A percentile compares a stretch with the other conserved stretches of the same genome.
These are phyloP conservation scores for Millerago galiae DNA, from an alignment of 805 yeast species.

Conservation along the genomic window DNA sequence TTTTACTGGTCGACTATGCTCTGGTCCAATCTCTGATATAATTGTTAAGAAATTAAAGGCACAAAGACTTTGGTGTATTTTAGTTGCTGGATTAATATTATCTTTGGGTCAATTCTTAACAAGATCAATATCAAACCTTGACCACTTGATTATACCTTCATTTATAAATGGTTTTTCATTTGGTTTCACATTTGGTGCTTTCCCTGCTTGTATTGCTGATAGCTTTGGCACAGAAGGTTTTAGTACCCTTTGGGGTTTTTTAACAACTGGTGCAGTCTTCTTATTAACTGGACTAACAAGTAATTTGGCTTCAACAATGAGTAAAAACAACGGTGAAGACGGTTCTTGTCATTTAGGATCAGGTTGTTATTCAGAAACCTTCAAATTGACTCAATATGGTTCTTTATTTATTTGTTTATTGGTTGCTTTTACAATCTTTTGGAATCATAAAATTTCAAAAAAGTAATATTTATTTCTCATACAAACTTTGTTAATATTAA, in stretches of 20 bases:
- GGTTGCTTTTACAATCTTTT: slow-evolving; percentile 8
- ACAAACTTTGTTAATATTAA: too few relatives aligned
- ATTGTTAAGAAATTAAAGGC: slow-evolving; percentile 43
- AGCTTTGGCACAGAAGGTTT: slow-evolving; percentile 60
- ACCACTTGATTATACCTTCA: slow-evolving; percentile 43
- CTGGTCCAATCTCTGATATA: slow-evolving; percentile 64
- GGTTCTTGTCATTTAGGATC: slow-evolving; percentile 39
- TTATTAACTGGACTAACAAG: slow-evolving; percentile 48
- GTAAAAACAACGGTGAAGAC: slow-evolving; percentile 33
- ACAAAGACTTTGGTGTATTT: slow-evolving; percentile 63
- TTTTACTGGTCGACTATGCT: slow-evolving; percentile 54
- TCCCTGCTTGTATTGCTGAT: slow-evolving; percentile 73
- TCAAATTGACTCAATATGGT: slow-evolving; percentile 23
- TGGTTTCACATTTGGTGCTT: slow-evolving; percentile 67
- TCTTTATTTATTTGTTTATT: slow-evolving; percentile 18
- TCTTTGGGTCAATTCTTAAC: slow-evolving; percentile 32
- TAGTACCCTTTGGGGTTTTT: slow-evolving; percentile 71
- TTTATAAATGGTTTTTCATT: slow-evolving; percentile 56
- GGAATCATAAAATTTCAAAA: slow-evolving; percentile 4
- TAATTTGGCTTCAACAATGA: slow-evolving; percentile 50
- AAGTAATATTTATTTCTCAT: too few relatives aligned
- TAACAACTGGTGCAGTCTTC: slow-evolving; percentile 64
- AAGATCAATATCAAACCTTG: slow-evolving; percentile 30
- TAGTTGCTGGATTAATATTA: slow-evolving; percentile 33
- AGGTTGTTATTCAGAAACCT: slow-evolving; percentile 41